phyloP scores from a whole-genome alignment of 768 basidiomycete genomes.

The Amanita muscaria region DNA sequence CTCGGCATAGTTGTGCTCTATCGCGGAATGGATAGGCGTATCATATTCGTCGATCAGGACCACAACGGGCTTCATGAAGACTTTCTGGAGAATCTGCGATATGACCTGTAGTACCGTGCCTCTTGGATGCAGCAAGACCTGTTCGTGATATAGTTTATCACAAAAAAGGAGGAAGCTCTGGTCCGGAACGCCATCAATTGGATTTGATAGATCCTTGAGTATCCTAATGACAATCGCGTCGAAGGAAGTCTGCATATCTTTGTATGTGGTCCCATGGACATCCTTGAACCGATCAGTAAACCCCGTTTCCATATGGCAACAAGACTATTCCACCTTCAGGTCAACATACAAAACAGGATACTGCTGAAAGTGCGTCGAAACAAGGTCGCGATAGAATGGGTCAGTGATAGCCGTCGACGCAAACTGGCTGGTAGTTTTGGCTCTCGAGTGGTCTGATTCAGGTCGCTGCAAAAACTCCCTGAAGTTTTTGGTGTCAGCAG shows the following conservation, averaged over 20 bases:
- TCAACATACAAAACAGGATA: constrained; percentile 10
- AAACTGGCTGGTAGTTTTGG: constrained; percentile 9
- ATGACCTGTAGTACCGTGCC: neutral
- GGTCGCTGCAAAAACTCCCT: constrained; percentile 11
- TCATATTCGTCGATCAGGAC: too few relatives aligned
- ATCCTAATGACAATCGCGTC: neutral
- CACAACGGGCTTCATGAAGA: constrained; percentile 4
- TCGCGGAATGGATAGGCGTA: too few relatives aligned
- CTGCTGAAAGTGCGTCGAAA: constrained; percentile 8
- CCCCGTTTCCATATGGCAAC: constrained; percentile 8
- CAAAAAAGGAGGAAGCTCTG: too few relatives aligned
- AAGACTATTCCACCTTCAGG: constrained; percentile 9
- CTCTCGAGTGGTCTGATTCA: constrained; percentile 4
- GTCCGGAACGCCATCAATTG: neutral
- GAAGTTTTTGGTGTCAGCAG: constrained; percentile 7
- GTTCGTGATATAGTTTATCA: neutral
- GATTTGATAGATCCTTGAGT: neutral
- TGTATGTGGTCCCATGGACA: constrained; percentile 6
- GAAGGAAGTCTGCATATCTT: constrained; percentile 5
- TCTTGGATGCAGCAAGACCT: neutral
- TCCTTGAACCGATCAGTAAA: constrained; percentile 8
- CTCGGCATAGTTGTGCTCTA: constrained; percentile 6
- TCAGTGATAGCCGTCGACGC: constrained; percentile 9
- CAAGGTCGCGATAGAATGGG: constrained; percentile 8
- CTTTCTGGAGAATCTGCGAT: neutral